phyloP scores from a whole-genome alignment of 2,329 filamentous ascomycete genomes.

The Arthrobotrys musiformis region DNA sequence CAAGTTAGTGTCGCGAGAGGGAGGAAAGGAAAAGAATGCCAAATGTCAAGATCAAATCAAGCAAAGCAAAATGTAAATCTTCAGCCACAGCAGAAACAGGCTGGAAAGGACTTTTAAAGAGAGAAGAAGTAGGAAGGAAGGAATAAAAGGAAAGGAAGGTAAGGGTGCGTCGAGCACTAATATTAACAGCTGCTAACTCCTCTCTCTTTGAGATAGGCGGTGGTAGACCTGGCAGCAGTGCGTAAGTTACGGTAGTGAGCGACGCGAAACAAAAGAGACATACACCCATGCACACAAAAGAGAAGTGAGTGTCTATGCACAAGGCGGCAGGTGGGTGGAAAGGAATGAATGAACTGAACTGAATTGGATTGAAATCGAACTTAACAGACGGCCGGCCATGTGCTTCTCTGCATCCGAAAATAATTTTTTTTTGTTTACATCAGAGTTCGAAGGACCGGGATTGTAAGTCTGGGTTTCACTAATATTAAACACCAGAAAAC shows the following conservation, averaged over 20 bases:
- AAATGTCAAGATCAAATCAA: too few species aligned
- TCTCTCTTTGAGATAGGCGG: slow-evolving; percentile 12
- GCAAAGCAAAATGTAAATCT: slow-evolving; percentile 14
- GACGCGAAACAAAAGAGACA: slow-evolving; percentile 47
- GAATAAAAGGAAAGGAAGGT: slow-evolving; percentile 29
- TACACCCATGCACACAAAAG: slow-evolving; percentile 38
- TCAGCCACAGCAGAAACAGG: slow-evolving; percentile 43
- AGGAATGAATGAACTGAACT: slow-evolving; percentile 31
- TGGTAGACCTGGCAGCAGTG: slow-evolving; percentile 7
- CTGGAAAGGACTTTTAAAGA: slow-evolving; percentile 29
- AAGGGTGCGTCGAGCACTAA: slow-evolving; percentile 53
- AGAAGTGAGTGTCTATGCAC: slow-evolving; percentile 46
- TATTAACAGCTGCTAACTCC: slow-evolving; percentile 34
- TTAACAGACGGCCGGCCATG: slow-evolving; percentile 13
- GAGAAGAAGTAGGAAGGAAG: slow-evolving; percentile 33
- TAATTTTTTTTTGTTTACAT: slow-evolving; percentile 52
- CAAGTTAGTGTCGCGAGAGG: slow-evolving; percentile 35
- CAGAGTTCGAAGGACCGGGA: slow-evolving; percentile 4
- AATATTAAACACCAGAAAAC: slow-evolving; percentile 49
- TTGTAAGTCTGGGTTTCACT: slow-evolving; percentile 47
- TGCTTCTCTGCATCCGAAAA: slow-evolving; percentile 23
- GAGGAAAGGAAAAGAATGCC: background rate
- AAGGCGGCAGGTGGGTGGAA: slow-evolving; percentile 33
- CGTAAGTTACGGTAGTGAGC: slow-evolving; percentile 16
- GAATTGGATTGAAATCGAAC: background rate